Conservation (phyloP, 2,329 filamentous ascomycete genomes). For the Cercospora zeae-maydis region DNA sequence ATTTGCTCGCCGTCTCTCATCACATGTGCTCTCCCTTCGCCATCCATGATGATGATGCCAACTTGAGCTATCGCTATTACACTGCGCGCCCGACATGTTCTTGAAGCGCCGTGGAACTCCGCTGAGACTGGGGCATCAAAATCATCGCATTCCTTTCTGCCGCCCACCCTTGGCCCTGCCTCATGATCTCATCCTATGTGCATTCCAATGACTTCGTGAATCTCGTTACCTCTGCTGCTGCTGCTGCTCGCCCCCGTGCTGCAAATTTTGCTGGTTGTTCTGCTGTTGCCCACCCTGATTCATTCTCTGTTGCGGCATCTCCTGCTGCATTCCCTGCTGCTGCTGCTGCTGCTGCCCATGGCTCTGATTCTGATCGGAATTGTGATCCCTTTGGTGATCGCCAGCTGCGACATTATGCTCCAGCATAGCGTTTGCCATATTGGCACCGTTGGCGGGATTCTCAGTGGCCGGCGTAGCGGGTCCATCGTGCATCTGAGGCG, state of each 20-base stretch:
- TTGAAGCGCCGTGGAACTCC: conserved; percentile 6
- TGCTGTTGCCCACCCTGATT: neutral
- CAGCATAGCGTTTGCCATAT: conserved; percentile 9
- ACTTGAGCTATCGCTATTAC: conserved; percentile 8
- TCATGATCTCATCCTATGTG: conserved; percentile 5
- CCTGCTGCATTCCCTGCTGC: neutral
- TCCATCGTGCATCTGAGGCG: conserved; percentile 8
- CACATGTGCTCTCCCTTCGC: neutral
- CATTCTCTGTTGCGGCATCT: neutral
- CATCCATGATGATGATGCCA: neutral
- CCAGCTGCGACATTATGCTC: conserved; percentile 3
- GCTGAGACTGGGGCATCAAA: conserved; percentile 7
- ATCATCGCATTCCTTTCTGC: neutral
- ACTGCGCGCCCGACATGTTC: conserved; percentile 6
- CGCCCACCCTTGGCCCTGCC: neutral
- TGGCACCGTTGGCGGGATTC: conserved; percentile 10
- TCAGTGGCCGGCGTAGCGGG: conserved; percentile 8
- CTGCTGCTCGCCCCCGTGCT: conserved; percentile 3
- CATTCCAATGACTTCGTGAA: conserved; percentile 6
- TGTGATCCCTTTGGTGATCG: neutral
- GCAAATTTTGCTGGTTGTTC: neutral
- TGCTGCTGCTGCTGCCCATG: neutral
- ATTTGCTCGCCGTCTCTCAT: neutral
- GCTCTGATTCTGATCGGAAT: neutral
- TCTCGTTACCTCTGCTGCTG: conserved; percentile 11